Conservation (phyloP, 1,139 yeast species). For the Lodderomyces oxycetoniae region DNA sequence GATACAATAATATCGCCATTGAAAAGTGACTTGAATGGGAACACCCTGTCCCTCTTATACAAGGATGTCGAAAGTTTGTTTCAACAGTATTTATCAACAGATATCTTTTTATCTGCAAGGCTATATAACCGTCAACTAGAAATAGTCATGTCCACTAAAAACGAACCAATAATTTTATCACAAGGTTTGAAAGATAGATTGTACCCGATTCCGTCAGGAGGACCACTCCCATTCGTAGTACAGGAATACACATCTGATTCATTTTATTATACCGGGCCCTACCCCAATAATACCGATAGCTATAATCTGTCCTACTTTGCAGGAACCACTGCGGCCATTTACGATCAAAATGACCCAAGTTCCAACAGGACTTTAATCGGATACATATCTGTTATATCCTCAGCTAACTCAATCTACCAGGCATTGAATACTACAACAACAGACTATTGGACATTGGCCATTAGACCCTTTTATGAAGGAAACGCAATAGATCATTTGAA, state of each 20-base stretch:
- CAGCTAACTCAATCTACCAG: slow-evolving; percentile 3
- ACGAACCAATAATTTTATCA: slow-evolving; percentile 2
- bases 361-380: slow-evolving; percentile 2
- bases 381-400: slow-evolving; percentile 7
- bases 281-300: slow-evolving; percentile 3
- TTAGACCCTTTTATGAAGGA: slow-evolving; percentile 26
- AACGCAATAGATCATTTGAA: slow-evolving; percentile 6
- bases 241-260: not conserved
- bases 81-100: slow-evolving; percentile 5
- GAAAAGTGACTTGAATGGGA: slow-evolving; percentile 3
- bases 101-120: slow-evolving; percentile 4
- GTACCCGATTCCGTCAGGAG: slow-evolving; percentile 6
- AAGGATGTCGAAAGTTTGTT: slow-evolving; percentile 4
- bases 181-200: slow-evolving; percentile 1
- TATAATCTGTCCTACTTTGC: slow-evolving; percentile 2
- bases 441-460: slow-evolving; percentile 34
- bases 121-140: slow-evolving; percentile 6
- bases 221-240: slow-evolving; percentile 4
- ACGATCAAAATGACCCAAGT: not conserved
- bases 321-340: slow-evolving; percentile 7
- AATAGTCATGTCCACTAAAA: slow-evolving; percentile 3
- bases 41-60: slow-evolving; percentile 2
- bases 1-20: slow-evolving; percentile 7
- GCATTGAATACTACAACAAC: slow-evolving; percentile 4
- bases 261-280: slow-evolving; percentile 8